Base-by-base conservation (phyloP, 305 asterid genomes). In the Fraxinus dipetala region DNA sequence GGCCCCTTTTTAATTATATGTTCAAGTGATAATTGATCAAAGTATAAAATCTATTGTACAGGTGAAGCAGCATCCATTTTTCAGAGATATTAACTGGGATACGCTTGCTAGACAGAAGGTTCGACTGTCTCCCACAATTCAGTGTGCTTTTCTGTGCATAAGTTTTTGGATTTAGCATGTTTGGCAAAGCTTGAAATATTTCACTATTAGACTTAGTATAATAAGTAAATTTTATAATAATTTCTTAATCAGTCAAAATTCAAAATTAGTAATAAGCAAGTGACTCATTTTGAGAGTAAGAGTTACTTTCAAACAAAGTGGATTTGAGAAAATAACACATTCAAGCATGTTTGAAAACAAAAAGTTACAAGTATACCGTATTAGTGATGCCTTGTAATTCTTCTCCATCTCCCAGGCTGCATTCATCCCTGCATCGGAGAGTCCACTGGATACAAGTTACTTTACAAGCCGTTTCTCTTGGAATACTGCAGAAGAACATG, bases 61-160 rank as follows among this genome's bases (percentile, higher is more conserved):
- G 99, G 99, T 96, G 88, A 96, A 96, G 90, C 93, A 90, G 78
- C 99, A 94, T 87, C 97, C 95, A 0, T 96, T 87, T 87, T 96
- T 96, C 89, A 86, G 93, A 86, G 95, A 96, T 89, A 94, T 94
- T 85, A 94, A 92, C 90, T 96, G 99, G 99, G 97, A 96, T 87
- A 94, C 99, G 4, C 96, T 96, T 83, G 99, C 98, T 48, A 89
- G 98, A 83, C 99, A 94, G 85, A 96, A 96, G 99, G 98, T 94
- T 81, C 20, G 86, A 77, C 76, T 43, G 63, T 72, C 56, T 30
- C 38, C 35, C 20, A 10, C 74, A 67, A 26, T 28, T 67, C 74
- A 67, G 16, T 11, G 20, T 26, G 8, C 74, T 67, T 67, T 67
- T 30, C 14, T 67, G 36, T 28, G 74, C 38, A 28, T 0, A 63